Evolutionary conservation across 176 grass and related monocot genomes (phyloP).

Genomic region (Leersia perrieri): DNA sequence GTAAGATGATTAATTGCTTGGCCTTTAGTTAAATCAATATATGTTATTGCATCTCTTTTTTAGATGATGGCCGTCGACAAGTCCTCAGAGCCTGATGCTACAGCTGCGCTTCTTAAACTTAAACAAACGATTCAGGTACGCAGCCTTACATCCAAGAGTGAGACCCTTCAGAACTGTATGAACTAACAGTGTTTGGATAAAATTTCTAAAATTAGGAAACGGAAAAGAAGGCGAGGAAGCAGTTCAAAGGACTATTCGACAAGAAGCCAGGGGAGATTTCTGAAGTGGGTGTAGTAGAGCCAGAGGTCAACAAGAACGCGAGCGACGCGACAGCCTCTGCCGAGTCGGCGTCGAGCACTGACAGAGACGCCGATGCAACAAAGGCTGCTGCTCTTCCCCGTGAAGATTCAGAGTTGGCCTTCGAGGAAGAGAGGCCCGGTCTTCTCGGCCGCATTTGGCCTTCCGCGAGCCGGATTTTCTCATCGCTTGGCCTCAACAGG

Average conservation of each 20-base stretch:
- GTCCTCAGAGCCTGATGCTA: slow-evolving; percentile 74
- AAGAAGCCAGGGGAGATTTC: slow-evolving; percentile 95
- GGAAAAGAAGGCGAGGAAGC: slow-evolving; percentile 79
- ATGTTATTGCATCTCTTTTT: slow-evolving; percentile 12
- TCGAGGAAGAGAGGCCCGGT: slow-evolving; percentile 60
- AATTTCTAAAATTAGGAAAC: slow-evolving; percentile 51
- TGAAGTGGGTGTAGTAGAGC: slow-evolving; percentile 39
- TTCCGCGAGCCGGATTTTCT: slow-evolving; percentile 55
- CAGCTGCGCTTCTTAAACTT: slow-evolving; percentile 74
- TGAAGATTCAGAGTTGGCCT: slow-evolving; percentile 32
- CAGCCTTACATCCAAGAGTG: neutral
- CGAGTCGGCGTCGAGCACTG: slow-evolving; percentile 14
- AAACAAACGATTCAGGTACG: slow-evolving; percentile 80
- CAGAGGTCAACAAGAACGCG: slow-evolving; percentile 8
- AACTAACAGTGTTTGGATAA: neutral
- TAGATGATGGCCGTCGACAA: slow-evolving; percentile 81
- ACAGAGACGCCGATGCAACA: slow-evolving; percentile 23
- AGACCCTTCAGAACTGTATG: neutral
- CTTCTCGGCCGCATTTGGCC: slow-evolving; percentile 64
- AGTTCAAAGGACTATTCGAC: slow-evolving; percentile 98
- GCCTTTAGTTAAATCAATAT: neutral
- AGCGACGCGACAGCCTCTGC: neutral
- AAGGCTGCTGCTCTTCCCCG: neutral
- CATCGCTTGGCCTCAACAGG: slow-evolving; percentile 69
- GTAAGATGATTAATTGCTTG: neutral